Base-by-base conservation (phyloP, 768 basidiomycete genomes). In the Termitomyces sp. region DNA sequence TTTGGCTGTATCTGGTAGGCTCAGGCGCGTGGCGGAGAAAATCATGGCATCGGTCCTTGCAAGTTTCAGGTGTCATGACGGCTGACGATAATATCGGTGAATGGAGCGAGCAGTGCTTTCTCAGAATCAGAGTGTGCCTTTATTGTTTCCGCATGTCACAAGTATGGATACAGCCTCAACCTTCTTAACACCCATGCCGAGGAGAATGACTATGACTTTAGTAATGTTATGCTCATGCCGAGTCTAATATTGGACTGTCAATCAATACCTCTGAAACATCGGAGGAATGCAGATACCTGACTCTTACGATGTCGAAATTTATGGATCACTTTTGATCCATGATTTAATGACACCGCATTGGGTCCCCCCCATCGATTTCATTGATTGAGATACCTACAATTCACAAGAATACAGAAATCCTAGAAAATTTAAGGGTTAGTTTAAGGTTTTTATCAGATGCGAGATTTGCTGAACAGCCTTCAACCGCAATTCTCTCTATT, bases 181-280 rank as follows among this genome's bases (percentile, higher is more conserved):
- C 43, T 44, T 15, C 21, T 19, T 38, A 14, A 10, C 37, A n/a
- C 12, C 10, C 10, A 37, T 40, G 38, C 50, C 37, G 38, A 40
- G 50, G 50, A 15, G 28, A 5, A 8, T 14, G 19, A 33, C 23
- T 21, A 26, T 35, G 26, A 9, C 19, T 50, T 23, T 38, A 50
- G 49, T 23, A 37, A 37, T 37, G 12, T 14, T 47, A 17, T 1
- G 37, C 23, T 19, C 50, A 14, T 40, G 38, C 38, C 21, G 49
- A 30, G 23, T 51, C 26, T 51, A 26, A 51, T 40, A 51, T 51
- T 38, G n/a, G 50, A 23, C n/a, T 1, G 17, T 50, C 37, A n/a
- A 50, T 50, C 37, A 50, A 50, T n/a, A 28, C 9, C 37, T 49
- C 37, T 51, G 50, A 51, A 51, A 51, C 50, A 23, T 51, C 50